Evolutionary conservation across 139 green algal species (phyloP).

Genomic region (Pseudopediastrum boryanum): DNA sequence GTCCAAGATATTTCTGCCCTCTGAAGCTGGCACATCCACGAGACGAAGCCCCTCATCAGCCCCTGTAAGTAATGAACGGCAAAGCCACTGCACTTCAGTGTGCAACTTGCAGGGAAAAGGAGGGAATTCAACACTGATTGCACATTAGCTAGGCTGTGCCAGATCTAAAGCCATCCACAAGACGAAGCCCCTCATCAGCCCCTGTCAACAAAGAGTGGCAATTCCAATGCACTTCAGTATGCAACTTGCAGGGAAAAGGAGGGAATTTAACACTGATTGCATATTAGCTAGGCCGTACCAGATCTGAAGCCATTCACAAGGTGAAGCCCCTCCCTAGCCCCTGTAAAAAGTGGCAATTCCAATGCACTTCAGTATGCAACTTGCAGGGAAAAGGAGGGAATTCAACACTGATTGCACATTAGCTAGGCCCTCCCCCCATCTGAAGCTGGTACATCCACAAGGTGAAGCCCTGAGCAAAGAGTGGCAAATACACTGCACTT

Average conservation of each 20-base stretch:
- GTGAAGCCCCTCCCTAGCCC: slow-evolving; percentile 40
- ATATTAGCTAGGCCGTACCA: too few species aligned
- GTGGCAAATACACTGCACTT: not conserved
- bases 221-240: not conserved
- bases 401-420: too few species aligned
- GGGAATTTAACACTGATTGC: too few species aligned
- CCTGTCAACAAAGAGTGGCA: slow-evolving; percentile 30
- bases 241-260: too few species aligned
- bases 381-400: too few species aligned
- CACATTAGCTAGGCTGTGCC: too few species aligned
- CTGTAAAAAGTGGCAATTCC: slow-evolving; percentile 25
- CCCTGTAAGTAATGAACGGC: slow-evolving; percentile 28
- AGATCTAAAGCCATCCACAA: too few species aligned
- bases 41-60: slow-evolving; percentile 45
- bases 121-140: too few species aligned
- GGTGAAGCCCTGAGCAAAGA: slow-evolving; percentile 46
- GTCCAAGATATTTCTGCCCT: slow-evolving; percentile 48
- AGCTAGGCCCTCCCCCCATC: too few species aligned
- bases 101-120: too few species aligned
- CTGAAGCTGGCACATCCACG: slow-evolving; percentile 49
- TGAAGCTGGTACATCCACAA: too few species aligned
- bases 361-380: too few species aligned
- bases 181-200: slow-evolving; percentile 39
- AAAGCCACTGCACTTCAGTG: not conserved
- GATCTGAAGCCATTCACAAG: slow-evolving; percentile 62